phyloP scores from a whole-genome alignment of 2,329 filamentous ascomycete genomes.

The Onygenales sp. region DNA sequence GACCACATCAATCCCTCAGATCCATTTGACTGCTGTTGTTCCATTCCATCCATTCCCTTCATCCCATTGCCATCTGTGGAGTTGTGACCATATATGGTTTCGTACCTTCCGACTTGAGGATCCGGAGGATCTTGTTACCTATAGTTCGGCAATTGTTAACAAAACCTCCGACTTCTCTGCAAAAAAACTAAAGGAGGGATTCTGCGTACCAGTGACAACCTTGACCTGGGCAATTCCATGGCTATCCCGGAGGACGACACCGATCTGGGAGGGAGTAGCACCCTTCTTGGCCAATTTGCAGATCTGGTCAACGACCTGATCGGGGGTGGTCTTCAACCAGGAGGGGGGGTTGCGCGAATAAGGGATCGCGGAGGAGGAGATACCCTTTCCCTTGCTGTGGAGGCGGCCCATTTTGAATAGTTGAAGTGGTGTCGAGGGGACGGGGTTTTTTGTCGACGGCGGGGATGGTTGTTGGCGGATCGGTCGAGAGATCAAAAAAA shows the following conservation, averaged over 20 bases:
- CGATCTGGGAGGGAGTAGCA: constrained; percentile 96
- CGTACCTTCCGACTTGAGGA: constrained; percentile 95
- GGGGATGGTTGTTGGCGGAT: not conserved
- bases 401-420: constrained; percentile 70
- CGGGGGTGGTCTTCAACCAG: constrained; percentile 98
- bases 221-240: constrained; percentile 98
- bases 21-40: constrained; percentile 8
- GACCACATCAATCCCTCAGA: not conserved
- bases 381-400: constrained; percentile 99
- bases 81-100: constrained; percentile 14
- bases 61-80: constrained; percentile 11
- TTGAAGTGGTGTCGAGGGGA: constrained; percentile 8
- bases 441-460: not conserved
- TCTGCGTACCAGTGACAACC: constrained; percentile 76
- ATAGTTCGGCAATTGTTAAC: constrained; percentile 26
- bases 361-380: constrained; percentile 87
- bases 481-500: not conserved
- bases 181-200: too few relatives aligned
- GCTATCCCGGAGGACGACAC: constrained; percentile 95
- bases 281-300: constrained; percentile 99
- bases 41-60: constrained; percentile 12
- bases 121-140: constrained; percentile 99
- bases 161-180: too few relatives aligned
- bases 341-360: constrained; percentile 89
- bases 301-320: constrained; percentile 98